Evolutionary conservation across 2,329 filamentous ascomycete genomes (phyloP).

Genomic region (Curvularia hawaiiensis): DNA sequence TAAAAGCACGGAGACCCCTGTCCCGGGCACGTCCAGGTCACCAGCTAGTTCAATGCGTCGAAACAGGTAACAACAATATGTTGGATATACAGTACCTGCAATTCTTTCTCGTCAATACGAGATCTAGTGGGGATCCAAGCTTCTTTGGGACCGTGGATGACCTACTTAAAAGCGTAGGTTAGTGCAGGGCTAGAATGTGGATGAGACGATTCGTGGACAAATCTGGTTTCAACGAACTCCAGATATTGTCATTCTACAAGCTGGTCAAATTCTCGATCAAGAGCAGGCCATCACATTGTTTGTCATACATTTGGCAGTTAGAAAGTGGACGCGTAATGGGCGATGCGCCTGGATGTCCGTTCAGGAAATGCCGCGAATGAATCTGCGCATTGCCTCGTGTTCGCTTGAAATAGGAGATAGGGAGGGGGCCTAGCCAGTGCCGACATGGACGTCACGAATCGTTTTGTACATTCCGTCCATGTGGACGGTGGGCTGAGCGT

Average conservation of each 20-base stretch:
- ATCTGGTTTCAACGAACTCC: conserved; percentile 7
- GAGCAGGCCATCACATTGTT: conserved; percentile 3
- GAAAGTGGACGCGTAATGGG: conserved; percentile 5
- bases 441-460: conserved; percentile 9
- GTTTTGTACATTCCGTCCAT: too few species aligned
- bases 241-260: conserved; percentile 1
- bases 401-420: conserved; percentile 1
- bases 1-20: conserved; percentile 10
- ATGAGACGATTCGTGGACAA: conserved; percentile 6
- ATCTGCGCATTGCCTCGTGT: conserved; percentile 9
- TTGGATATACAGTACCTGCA: conserved; percentile 10
- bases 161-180: conserved; percentile 8
- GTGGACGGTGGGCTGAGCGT: too few species aligned
- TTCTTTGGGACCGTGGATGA: conserved; percentile 16
- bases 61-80: conserved; percentile 20
- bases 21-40: conserved; percentile 4
- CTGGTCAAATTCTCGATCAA: neutral
- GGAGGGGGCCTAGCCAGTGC: conserved; percentile 12
- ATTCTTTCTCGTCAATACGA: conserved; percentile 11
- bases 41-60: conserved; percentile 21
- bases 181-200: conserved; percentile 13
- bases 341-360: conserved; percentile 3
- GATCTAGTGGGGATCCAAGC: neutral
- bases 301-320: neutral
- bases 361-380: conserved; percentile 9